Conservation (phyloP, 2,329 filamentous ascomycete genomes). For the Furcasterigmium furcatum region DNA sequence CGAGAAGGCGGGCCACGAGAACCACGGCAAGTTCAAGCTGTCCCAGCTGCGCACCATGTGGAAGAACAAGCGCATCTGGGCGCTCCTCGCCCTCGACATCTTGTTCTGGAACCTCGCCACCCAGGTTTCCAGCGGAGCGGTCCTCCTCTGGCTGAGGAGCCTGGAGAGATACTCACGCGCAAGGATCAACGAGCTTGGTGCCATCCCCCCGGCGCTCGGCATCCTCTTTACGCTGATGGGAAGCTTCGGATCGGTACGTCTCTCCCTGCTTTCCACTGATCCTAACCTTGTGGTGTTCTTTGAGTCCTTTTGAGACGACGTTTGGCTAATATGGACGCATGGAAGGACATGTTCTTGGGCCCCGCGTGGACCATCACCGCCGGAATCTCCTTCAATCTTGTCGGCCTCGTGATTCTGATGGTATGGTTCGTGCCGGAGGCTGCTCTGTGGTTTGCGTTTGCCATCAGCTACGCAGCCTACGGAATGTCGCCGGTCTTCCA, state of each 20-base stretch:
- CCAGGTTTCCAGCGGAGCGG: slow-evolving; percentile 42
- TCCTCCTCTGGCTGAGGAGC: slow-evolving; percentile 56
- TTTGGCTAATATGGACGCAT: no score
- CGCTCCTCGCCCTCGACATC: slow-evolving; percentile 45
- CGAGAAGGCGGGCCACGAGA: slow-evolving; percentile 35
- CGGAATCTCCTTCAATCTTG: slow-evolving; percentile 45
- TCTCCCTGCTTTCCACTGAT: no score
- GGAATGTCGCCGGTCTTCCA: slow-evolving; percentile 53
- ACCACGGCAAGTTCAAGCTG: slow-evolving; percentile 28
- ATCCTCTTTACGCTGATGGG: slow-evolving; percentile 53
- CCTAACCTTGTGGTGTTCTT: no score
- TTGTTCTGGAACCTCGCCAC: slow-evolving; percentile 54
- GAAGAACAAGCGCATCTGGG: slow-evolving; percentile 44
- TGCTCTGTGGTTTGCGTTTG: slow-evolving; percentile 50
- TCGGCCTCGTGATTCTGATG: slow-evolving; percentile 49
- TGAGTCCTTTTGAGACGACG: no score
- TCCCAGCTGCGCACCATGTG: slow-evolving; percentile 27
- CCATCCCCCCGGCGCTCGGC: slow-evolving; percentile 49
- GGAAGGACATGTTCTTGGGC: slow-evolving; percentile 49
- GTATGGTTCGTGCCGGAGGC: slow-evolving; percentile 54
- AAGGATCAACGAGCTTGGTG: slow-evolving; percentile 47
- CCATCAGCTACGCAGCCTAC: slow-evolving; percentile 42
- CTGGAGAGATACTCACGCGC: slow-evolving; percentile 41
- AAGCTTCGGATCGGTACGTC: slow-evolving; percentile 51
- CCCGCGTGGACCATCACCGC: slow-evolving; percentile 53